phyloP scores from a whole-genome alignment of 345 rosid species.

The Trapa incisa region DNA sequence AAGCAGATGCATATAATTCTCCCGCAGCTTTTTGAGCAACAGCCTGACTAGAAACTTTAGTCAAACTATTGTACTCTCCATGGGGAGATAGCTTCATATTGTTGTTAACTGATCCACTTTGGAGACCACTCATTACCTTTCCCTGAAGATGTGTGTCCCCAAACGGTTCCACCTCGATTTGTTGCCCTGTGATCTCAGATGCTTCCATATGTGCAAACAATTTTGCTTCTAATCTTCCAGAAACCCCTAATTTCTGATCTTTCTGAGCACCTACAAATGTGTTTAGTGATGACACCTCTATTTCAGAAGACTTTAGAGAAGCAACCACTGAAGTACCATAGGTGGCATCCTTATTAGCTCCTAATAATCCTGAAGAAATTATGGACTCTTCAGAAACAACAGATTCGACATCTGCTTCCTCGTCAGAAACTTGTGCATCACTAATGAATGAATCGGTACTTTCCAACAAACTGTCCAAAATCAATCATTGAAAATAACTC shows the following conservation, averaged over 20 bases:
- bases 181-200: constrained; percentile 20
- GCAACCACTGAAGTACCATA: constrained; percentile 17
- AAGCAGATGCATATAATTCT: constrained; percentile 19
- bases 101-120: constrained; percentile 22
- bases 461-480: constrained; percentile 35
- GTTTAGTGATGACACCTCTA: constrained; percentile 20
- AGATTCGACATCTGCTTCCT: constrained; percentile 34
- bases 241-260: constrained; percentile 6
- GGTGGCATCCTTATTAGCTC: constrained; percentile 10
- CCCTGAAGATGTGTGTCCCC: constrained; percentile 24
- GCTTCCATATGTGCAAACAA: constrained; percentile 6
- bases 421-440: constrained; percentile 33
- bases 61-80: constrained; percentile 14
- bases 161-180: constrained; percentile 20
- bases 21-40: constrained; percentile 28
- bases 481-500: background rate
- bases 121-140: constrained; percentile 18
- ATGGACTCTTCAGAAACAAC: constrained; percentile 20
- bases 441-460: constrained; percentile 19
- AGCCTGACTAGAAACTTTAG: constrained; percentile 3
- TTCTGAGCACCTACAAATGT: constrained; percentile 13
- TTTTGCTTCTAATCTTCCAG: constrained; percentile 10
- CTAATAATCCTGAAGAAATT: constrained; percentile 22
- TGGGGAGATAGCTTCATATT: constrained; percentile 17
- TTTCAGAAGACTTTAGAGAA: constrained; percentile 18